phyloP scores from a whole-genome alignment of 169 alveolate genomes.

The Theileria parva region DNA sequence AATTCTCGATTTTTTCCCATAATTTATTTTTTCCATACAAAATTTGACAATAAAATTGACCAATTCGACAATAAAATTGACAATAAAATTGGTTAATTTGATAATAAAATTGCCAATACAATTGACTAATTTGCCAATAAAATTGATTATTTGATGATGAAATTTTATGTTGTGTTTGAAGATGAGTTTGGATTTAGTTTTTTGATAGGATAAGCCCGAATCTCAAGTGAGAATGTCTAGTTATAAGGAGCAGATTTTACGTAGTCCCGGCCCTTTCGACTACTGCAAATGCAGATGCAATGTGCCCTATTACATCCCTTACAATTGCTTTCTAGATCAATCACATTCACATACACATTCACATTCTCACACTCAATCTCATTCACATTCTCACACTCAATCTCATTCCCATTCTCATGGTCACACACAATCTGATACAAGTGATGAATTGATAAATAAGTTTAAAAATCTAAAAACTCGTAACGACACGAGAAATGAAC shows the following conservation, averaged over 20 bases:
- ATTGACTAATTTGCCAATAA: no score
- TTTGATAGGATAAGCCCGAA: background rate
- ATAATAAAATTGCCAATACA: no score
- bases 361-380: background rate
- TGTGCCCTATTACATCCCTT: background rate
- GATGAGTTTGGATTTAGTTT: no score
- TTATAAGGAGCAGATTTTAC: background rate
- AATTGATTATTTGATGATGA: no score
- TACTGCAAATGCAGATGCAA: constrained; percentile 25
- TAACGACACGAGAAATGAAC: background rate
- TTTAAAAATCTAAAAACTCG: background rate
- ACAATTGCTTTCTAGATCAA: constrained; percentile 7
- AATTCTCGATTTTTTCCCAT: no score
- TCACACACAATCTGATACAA: background rate
- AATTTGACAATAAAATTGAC: no score
- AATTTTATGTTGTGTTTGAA: no score
- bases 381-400: background rate
- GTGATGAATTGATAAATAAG: background rate
- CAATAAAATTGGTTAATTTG: no score
- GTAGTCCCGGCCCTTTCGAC: constrained; percentile 1
- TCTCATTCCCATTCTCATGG: background rate
- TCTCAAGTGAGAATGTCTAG: background rate
- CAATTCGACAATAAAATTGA: no score
- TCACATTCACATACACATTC: background rate
- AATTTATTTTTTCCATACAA: no score